A percentile compares a stretch with the other conserved stretches of the same genome.
These are phyloP conservation scores for Backusella psychrophila DNA, from an alignment of 192 early-diverging fungal genomes.

Conservation along the genomic window DNA sequence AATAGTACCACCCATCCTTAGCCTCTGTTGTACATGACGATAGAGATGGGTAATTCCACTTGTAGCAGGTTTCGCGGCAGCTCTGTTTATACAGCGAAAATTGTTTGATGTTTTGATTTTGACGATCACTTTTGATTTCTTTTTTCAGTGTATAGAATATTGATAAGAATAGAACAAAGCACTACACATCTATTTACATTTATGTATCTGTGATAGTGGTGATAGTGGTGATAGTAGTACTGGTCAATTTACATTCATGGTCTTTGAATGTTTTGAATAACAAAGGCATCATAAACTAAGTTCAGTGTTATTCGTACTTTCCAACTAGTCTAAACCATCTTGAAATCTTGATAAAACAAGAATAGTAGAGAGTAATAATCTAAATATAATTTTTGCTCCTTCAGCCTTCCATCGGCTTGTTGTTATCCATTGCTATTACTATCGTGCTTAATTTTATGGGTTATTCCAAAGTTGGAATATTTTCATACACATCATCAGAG, in stretches of 20 bases:
- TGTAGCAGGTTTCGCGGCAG: background rate
- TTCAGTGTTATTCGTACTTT: background rate
- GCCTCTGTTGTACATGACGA: background rate
- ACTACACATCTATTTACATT: too few species aligned
- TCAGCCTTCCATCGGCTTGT: background rate
- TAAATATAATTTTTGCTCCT: background rate
- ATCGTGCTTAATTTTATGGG: background rate
- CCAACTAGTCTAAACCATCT: too few species aligned
- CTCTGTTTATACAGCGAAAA: background rate
- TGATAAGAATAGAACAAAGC: background rate
- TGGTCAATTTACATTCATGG: too few species aligned
- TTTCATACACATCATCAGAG: background rate
- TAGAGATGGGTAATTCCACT: background rate
- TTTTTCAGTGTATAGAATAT: background rate
- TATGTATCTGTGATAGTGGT: too few species aligned
- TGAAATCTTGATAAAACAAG: background rate
- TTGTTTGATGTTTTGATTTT: background rate
- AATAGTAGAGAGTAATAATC: background rate
- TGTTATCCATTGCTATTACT: background rate
- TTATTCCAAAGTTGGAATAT: background rate
- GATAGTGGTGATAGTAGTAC: too few species aligned
- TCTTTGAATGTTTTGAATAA: background rate
- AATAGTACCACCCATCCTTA: background rate
- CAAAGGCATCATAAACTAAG: background rate
- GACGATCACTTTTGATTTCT: background rate